Percentiles rank a stretch among this genome's conserved stretches.
These are phyloP conservation scores for Globisporangium recalcitrans DNA, from an alignment of 352 stramenopile genomes.

Conservation along the genomic window DNA sequence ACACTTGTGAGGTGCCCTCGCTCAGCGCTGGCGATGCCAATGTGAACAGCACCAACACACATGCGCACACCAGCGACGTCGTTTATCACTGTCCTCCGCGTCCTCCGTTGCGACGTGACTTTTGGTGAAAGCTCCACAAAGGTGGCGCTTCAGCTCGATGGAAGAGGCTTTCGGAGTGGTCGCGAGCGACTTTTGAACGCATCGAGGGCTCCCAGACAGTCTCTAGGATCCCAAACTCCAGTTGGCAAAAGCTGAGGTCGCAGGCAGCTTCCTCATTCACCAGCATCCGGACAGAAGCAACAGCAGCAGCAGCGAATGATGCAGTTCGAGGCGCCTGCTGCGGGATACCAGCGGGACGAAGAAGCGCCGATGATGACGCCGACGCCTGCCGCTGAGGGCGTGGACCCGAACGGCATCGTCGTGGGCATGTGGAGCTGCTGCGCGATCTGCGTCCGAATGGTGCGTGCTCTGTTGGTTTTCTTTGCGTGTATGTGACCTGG, in stretches of 20 bases:
- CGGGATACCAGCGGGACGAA: conserved; percentile 7
- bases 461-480: conserved; percentile 6
- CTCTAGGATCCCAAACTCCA: not conserved
- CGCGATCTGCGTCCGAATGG: conserved; percentile 21
- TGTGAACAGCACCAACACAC: not conserved
- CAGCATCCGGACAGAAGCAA: too few relatives aligned
- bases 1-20: not conserved
- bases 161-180: not conserved
- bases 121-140: not conserved
- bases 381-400: conserved; percentile 16
- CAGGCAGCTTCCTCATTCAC: not conserved
- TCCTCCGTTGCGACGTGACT: too few relatives aligned
- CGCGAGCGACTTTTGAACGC: conserved; percentile 1
- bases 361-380: conserved; percentile 16
- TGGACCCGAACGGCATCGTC: conserved; percentile 29
- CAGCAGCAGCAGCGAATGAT: not conserved
- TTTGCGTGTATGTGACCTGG: not conserved
- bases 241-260: not conserved
- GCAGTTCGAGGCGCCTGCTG: conserved; percentile 7
- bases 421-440: conserved; percentile 22
- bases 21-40: not conserved
- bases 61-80: too few relatives aligned
- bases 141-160: not conserved
- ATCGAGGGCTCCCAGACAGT: not conserved
- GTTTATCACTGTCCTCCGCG: too few relatives aligned